Percentiles rank a stretch among this genome's conserved stretches.
Conservation (phyloP, 495 filamentous ascomycete genomes). For the Neurospora intermedia region DNA sequence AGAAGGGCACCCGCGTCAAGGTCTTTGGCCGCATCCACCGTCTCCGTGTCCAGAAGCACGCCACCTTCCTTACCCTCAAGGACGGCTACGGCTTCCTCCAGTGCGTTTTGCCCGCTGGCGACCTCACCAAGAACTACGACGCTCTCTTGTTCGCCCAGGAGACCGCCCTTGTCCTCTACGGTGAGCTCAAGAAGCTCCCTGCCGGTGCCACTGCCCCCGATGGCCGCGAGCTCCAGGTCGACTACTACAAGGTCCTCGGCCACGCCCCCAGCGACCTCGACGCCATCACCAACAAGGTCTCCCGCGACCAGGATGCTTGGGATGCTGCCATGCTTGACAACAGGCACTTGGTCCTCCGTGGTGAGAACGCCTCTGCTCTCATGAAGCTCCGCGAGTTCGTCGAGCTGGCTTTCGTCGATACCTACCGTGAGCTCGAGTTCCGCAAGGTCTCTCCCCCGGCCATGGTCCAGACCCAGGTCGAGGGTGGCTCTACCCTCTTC, state of each 20-base stretch:
- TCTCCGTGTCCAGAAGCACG: constrained; percentile 72
- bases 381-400: constrained; percentile 86
- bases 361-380: constrained; percentile 75
- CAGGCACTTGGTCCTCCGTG: constrained; percentile 83
- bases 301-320: constrained; percentile 53
- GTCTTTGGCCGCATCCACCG: constrained; percentile 83
- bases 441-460: constrained; percentile 86
- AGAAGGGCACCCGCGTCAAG: constrained; percentile 65
- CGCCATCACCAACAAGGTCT: constrained; percentile 85
- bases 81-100: constrained; percentile 89
- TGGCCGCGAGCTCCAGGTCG: constrained; percentile 85
- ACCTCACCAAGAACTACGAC: constrained; percentile 86
- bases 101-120: constrained; percentile 67
- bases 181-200: constrained; percentile 80
- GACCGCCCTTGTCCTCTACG: constrained; percentile 77
- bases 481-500: constrained; percentile 92
- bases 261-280: constrained; percentile 82
- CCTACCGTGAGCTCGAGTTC: constrained; percentile 69
- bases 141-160: constrained; percentile 79
- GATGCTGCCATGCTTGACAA: constrained; percentile 81
- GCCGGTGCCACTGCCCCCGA: constrained; percentile 70
- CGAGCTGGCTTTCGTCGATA: constrained; percentile 70
- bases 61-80: constrained; percentile 75
- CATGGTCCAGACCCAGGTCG: constrained; percentile 98
- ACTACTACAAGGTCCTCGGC: constrained; percentile 83